Percentiles rank a stretch among this genome's conserved stretches.
These are phyloP conservation scores for Mrakia frigida DNA, from an alignment of 768 basidiomycete species.

Conservation along the genomic window DNA sequence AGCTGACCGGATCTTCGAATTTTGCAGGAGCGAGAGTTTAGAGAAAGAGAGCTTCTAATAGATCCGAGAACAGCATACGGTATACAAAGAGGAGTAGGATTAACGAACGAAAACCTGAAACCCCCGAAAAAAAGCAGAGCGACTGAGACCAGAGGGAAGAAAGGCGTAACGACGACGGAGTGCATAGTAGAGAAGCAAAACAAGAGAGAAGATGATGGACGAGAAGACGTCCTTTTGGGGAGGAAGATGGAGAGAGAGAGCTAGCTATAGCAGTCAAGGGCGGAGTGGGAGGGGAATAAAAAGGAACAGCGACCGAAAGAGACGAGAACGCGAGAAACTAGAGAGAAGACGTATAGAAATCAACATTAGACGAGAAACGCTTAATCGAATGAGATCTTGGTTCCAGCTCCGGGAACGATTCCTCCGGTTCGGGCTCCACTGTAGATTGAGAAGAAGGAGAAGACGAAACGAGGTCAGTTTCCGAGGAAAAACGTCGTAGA, in stretches of 20 bases:
- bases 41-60: too few species aligned
- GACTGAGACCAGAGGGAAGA: background rate
- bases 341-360: background rate
- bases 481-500: background rate
- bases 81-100: too few species aligned
- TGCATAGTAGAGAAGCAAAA: too few species aligned
- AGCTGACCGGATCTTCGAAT: too few species aligned
- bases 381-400: conserved; percentile 45
- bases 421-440: conserved; percentile 56
- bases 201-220: too few species aligned
- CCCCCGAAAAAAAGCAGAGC: background rate
- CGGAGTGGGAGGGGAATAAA: background rate
- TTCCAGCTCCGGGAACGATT: conserved; percentile 59
- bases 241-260: too few species aligned
- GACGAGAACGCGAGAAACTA: background rate
- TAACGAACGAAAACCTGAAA: background rate
- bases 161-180: background rate
- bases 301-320: background rate
- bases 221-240: too few species aligned
- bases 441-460: conserved; percentile 16
- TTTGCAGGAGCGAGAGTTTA: too few species aligned
- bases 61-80: too few species aligned
- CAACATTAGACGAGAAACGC: background rate
- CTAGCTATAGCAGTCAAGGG: background rate
- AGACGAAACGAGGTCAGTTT: background rate